Evolutionary conservation across 345 rosid genomes (phyloP).

Genomic region (Euphorbia pulcherrima): DNA sequence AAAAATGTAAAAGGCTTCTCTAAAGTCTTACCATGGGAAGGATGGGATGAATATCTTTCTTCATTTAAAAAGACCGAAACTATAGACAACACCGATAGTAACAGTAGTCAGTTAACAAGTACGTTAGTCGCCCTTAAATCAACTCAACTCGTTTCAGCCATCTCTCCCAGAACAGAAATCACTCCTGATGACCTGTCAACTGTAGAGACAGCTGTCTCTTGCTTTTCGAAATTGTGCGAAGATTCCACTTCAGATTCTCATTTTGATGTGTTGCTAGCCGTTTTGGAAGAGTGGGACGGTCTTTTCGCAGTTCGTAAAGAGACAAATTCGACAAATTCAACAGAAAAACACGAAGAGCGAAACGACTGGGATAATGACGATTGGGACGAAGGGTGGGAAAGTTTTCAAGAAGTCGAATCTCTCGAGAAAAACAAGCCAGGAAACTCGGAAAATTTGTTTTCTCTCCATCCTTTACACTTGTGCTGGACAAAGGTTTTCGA

Average conservation of each 20-base stretch:
- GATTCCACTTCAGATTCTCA: constrained; percentile 46
- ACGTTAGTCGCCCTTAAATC: constrained; percentile 90
- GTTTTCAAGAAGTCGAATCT: constrained; percentile 71
- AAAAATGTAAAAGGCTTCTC: constrained; percentile 54
- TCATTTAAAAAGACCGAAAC: constrained; percentile 41
- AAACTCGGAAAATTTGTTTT: constrained; percentile 20
- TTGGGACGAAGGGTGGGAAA: constrained; percentile 99
- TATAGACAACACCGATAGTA: constrained; percentile 46
- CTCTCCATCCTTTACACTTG: constrained; percentile 63
- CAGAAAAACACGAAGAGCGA: constrained; percentile 43
- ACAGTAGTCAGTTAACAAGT: constrained; percentile 60
- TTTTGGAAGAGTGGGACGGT: constrained; percentile 91
- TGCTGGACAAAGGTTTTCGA: constrained; percentile 72
- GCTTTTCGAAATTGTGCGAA: constrained; percentile 64
- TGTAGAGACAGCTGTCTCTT: constrained; percentile 52
- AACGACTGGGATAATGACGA: constrained; percentile 67
- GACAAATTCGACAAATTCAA: constrained; percentile 33
- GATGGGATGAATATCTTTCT: constrained; percentile 60
- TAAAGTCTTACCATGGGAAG: constrained; percentile 70
- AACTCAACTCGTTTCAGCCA: constrained; percentile 59
- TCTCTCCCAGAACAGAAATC: constrained; percentile 63
- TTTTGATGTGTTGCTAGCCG: constrained; percentile 53
- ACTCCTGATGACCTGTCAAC: constrained; percentile 58
- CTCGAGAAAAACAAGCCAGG: constrained; percentile 38
- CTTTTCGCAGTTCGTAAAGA: constrained; percentile 45